A percentile compares a stretch with the other conserved stretches of the same genome.
Conservation (phyloP, 2,329 filamentous ascomycete genomes). For the Teratosphaeriaceae sp. region DNA sequence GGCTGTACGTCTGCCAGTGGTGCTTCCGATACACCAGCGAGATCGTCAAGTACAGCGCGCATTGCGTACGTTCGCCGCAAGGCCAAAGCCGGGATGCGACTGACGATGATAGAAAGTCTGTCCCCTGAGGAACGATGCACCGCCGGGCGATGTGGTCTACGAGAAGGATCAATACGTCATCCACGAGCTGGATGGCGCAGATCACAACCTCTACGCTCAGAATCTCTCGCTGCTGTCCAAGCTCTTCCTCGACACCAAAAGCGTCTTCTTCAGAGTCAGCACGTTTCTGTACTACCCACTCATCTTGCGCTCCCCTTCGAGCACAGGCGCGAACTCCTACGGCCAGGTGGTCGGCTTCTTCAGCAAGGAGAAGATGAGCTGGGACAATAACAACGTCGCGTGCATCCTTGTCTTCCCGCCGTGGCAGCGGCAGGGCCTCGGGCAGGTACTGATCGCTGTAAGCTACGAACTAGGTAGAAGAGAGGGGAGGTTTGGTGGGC, state of each 20-base stretch:
- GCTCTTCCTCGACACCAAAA: constrained; percentile 96
- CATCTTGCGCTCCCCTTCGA: too few species aligned
- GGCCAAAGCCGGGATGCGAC: constrained; percentile 2
- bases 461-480: constrained; percentile 86
- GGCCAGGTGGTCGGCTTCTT: constrained; percentile 85
- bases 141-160: constrained; percentile 71
- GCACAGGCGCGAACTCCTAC: constrained; percentile 34
- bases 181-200: constrained; percentile 87
- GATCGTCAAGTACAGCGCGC: constrained; percentile 41
- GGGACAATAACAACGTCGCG: constrained; percentile 96
- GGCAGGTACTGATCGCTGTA: constrained; percentile 81
- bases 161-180: constrained; percentile 74
- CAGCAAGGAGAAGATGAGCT: constrained; percentile 97
- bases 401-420: constrained; percentile 95
- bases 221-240: constrained; percentile 95
- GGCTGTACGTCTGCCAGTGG: constrained; percentile 80
- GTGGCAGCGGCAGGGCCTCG: constrained; percentile 86
- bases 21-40: constrained; percentile 87
- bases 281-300: constrained; percentile 94
- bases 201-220: constrained; percentile 82
- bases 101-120: constrained; percentile 37
- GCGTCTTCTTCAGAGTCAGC: constrained; percentile 92
- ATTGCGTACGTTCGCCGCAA: constrained; percentile 31
- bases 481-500: constrained; percentile 79
- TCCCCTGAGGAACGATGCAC: constrained; percentile 34